Percentiles rank a stretch among this genome's conserved stretches.
Conservation (phyloP, 305 asterid genomes). For the Fraxinus latifolia region DNA sequence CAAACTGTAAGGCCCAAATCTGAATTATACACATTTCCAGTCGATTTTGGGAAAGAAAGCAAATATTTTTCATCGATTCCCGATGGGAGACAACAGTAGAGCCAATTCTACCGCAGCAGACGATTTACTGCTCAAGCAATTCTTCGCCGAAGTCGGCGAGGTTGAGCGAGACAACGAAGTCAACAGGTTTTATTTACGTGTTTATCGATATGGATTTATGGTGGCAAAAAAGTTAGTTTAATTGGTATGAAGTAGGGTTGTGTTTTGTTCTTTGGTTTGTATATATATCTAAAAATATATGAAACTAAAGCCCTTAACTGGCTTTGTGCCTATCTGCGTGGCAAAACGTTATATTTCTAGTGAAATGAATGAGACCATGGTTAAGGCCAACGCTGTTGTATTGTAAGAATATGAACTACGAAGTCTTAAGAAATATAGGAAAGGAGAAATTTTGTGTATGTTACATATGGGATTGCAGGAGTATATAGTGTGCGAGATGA, state of each 20-base stretch:
- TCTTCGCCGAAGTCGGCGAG: constrained; percentile 87
- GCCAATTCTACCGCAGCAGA: constrained; percentile 40
- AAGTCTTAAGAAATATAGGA: background rate
- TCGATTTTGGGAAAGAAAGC: background rate
- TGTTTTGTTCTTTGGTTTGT: background rate
- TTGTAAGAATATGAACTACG: background rate
- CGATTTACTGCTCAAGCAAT: constrained; percentile 69
- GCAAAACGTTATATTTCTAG: background rate
- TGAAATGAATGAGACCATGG: background rate
- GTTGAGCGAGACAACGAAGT: constrained; percentile 95
- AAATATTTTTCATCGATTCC: background rate
- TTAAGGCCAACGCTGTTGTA: background rate
- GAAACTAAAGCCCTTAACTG: too few relatives aligned
- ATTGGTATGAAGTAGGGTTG: constrained; percentile 9
- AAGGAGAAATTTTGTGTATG: background rate
- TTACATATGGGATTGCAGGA: background rate
- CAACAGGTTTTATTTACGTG: constrained; percentile 40
- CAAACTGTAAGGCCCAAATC: background rate
- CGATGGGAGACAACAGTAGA: constrained; percentile 63
- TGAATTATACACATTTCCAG: background rate
- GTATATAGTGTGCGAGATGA: background rate
- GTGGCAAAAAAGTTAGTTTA: background rate
- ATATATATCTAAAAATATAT: background rate
- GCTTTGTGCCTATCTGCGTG: too few relatives aligned
- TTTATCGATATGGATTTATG: constrained; percentile 12